Evolutionary conservation across 768 basidiomycete genomes (phyloP).

Genomic region (Podaxis sp.): DNA sequence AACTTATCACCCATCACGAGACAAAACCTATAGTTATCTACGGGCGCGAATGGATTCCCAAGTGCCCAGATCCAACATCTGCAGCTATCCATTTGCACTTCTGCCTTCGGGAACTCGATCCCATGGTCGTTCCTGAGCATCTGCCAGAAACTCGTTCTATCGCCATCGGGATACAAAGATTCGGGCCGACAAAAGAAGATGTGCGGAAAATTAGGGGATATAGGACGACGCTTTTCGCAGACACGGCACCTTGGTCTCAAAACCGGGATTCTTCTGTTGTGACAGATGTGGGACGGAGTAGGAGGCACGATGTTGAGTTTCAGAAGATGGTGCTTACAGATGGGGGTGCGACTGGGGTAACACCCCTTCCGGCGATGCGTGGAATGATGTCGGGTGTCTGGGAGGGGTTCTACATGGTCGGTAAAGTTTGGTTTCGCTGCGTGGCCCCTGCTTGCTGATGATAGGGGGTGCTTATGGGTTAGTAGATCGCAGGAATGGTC

Average conservation of each 20-base stretch:
- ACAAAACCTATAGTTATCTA: conserved; percentile 5
- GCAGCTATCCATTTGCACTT: conserved; percentile 51
- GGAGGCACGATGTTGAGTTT: conserved; percentile 18
- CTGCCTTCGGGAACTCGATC: conserved; percentile 42
- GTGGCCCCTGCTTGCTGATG: not conserved
- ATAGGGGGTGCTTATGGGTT: not conserved
- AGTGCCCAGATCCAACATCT: conserved; percentile 33
- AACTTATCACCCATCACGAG: not conserved
- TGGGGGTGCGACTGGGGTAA: not conserved
- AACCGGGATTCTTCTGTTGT: conserved; percentile 20
- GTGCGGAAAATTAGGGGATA: conserved; percentile 36
- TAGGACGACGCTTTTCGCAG: conserved; percentile 48
- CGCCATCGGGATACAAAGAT: conserved; percentile 37
- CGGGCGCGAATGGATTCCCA: conserved; percentile 9
- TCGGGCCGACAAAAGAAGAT: conserved; percentile 54
- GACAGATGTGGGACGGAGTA: conserved; percentile 11
- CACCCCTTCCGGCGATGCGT: conserved; percentile 23
- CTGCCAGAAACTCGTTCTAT: conserved; percentile 44
- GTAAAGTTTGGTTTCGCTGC: conserved; percentile 12
- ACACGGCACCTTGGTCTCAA: conserved; percentile 23
- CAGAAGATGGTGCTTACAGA: conserved; percentile 12
- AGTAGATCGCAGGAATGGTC: conserved; percentile 1
- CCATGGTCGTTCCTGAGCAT: conserved; percentile 43
- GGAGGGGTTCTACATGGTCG: conserved; percentile 60
- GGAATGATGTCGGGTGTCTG: conserved; percentile 52